These are phyloP conservation scores for Phaffia australis DNA, from an alignment of 768 basidiomycete genomes.

Conservation along the genomic window DNA sequence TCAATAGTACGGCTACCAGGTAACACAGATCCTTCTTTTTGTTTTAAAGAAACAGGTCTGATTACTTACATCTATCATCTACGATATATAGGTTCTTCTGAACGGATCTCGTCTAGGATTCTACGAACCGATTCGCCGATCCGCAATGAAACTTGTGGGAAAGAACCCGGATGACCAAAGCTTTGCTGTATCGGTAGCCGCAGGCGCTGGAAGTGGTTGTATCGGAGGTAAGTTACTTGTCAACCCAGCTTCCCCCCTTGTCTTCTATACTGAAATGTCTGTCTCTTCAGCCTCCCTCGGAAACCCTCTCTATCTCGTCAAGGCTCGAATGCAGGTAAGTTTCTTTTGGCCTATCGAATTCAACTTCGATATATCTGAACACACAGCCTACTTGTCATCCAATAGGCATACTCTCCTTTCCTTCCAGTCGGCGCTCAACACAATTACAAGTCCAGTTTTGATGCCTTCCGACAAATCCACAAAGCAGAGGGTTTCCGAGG, in stretches of 20 bases:
- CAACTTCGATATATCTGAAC: conserved; percentile 39
- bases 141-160: conserved; percentile 60
- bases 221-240: conserved; percentile 59
- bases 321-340: conserved; percentile 77
- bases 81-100: conserved; percentile 56
- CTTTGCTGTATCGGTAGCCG: conserved; percentile 63
- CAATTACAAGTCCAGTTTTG: conserved; percentile 69
- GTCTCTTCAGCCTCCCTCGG: conserved; percentile 46
- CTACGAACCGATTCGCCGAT: conserved; percentile 78
- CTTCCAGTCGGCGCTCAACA: conserved; percentile 92
- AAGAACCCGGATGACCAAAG: conserved; percentile 54
- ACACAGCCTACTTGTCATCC: background rate
- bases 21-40: conserved; percentile 38
- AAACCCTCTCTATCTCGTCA: conserved; percentile 86
- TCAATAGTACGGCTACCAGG: conserved; percentile 78
- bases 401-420: conserved; percentile 81
- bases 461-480: conserved; percentile 72
- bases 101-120: conserved; percentile 91
- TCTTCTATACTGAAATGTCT: background rate
- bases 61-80: conserved; percentile 6
- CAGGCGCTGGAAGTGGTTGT: conserved; percentile 81
- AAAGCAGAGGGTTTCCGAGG: conserved; percentile 66
- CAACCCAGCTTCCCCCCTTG: background rate
- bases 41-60: background rate
- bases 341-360: background rate